Base-by-base conservation (phyloP, 805 yeast genomes). In the Wickerhamiella alocasiicola region DNA sequence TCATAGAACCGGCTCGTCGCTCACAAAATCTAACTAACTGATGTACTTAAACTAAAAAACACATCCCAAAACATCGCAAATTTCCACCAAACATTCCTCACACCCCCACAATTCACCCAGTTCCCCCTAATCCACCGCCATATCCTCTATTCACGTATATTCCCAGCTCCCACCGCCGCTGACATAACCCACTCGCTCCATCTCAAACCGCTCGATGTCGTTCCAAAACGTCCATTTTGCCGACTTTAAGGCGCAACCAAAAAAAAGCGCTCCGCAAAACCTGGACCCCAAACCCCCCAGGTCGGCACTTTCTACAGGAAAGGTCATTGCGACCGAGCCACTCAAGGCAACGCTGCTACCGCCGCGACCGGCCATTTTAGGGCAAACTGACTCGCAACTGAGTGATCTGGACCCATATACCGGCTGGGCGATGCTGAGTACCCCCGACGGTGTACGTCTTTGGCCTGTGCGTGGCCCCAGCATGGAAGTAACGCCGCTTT, bases 391-490 rank as follows among this genome's bases (percentile, higher is more conserved):
- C 9, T 20, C 9, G 3, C 6, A 5, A 12, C 24, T 11, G 19
- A 21, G 19, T 26, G 28, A 28, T 28, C 24, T 36, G 27, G 25
- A 29, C 15, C 31, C 31, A 6, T 16, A 21, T 9, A 36, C 39
- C 12, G 39, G 39, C 21, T 36, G 39, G 39, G 39, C 39, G 2
- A 36, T 36, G 39, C 18, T 36, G 5, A 13, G n/a, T n/a, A 32
- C 32, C 4, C 25, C 17, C 2, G 33, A 21, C 7, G 39, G 39
- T 6, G 31, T 21, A 11, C 21, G 39, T 9, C 15, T 36, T n/a
- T 36, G 39, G 39, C 39, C 39, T 3, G 25, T 26, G 18, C 15
- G 31, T 6, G 25, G 39, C 11, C 12, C 39, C 7, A 29, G 15
- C 17, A 15, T 23, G 7, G 13, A 27, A 12, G 39, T 36, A 6